Conservation (phyloP, 495 filamentous ascomycete species). For the Thozetella sp. region DNA sequence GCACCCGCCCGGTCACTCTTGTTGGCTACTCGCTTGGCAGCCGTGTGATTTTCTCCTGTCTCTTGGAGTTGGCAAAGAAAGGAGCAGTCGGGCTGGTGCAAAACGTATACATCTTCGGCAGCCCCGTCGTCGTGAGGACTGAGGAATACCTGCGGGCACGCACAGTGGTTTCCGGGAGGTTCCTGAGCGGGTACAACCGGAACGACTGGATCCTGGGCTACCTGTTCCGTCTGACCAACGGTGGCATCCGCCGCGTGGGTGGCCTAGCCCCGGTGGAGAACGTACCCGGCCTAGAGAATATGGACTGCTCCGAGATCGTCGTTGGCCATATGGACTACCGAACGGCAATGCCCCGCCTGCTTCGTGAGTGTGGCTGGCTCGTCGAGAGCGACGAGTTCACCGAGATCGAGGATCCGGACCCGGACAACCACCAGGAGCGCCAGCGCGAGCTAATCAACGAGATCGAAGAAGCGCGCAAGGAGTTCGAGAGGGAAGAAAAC, state of each 20-base stretch:
- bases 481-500: conserved; percentile 68
- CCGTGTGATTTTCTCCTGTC: conserved; percentile 89
- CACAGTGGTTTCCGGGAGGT: conserved; percentile 82
- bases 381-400: conserved; percentile 92
- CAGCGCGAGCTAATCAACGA: conserved; percentile 95
- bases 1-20: conserved; percentile 89
- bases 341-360: conserved; percentile 81
- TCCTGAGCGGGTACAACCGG: conserved; percentile 91
- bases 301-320: conserved; percentile 84
- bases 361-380: conserved; percentile 81
- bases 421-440: conserved; percentile 84
- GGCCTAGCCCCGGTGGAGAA: conserved; percentile 82
- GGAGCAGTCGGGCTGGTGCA: conserved; percentile 93
- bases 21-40: conserved; percentile 95
- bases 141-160: conserved; percentile 87
- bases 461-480: conserved; percentile 90
- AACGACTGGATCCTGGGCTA: conserved; percentile 99
- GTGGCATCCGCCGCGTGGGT: conserved; percentile 88
- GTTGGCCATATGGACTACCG: conserved; percentile 98
- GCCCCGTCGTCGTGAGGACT: conserved; percentile 86
- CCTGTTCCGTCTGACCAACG: conserved; percentile 91
- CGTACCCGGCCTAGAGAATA: conserved; percentile 83
- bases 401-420: conserved; percentile 97
- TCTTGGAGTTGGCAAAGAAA: conserved; percentile 81
- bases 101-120: conserved; percentile 94